These are phyloP conservation scores for Tagetes erecta DNA, from an alignment of 129 eudicot species.

Conservation along the genomic window DNA sequence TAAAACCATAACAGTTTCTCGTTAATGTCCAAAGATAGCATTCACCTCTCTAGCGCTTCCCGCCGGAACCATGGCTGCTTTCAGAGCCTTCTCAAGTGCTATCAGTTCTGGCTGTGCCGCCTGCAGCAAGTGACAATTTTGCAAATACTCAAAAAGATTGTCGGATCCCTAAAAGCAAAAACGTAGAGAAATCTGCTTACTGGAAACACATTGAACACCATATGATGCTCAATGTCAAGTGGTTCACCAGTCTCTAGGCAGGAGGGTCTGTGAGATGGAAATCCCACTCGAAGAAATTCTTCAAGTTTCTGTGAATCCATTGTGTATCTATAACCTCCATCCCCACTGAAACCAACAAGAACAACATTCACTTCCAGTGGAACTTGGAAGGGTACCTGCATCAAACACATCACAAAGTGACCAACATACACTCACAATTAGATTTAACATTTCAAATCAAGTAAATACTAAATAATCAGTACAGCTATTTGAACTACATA, in stretches of 20 bases:
- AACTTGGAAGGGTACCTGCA: slow-evolving; percentile 99
- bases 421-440: slow-evolving; percentile 6
- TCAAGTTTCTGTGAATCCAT: slow-evolving; percentile 78
- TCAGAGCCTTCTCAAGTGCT: slow-evolving; percentile 77
- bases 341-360: slow-evolving; percentile 89
- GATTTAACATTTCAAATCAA: neutral
- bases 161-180: neutral
- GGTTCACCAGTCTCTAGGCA: slow-evolving; percentile 95
- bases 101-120: slow-evolving; percentile 87
- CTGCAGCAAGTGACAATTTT: slow-evolving; percentile 37
- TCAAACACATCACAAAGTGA: slow-evolving; percentile 7
- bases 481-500: slow-evolving; percentile 4
- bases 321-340: slow-evolving; percentile 89
- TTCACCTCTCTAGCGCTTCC: slow-evolving; percentile 96
- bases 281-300: slow-evolving; percentile 77
- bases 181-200: slow-evolving; percentile 54
- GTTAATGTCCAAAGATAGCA: slow-evolving; percentile 7
- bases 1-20: neutral
- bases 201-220: slow-evolving; percentile 84
- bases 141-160: slow-evolving; percentile 16
- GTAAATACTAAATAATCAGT: neutral
- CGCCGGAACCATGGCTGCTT: slow-evolving; percentile 65
- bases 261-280: slow-evolving; percentile 91
- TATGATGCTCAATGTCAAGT: slow-evolving; percentile 95
- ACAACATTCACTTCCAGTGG: slow-evolving; percentile 97